Evolutionary conservation across 176 grass and related monocot genomes (phyloP).

Genomic region (Aegilops bicornis): DNA sequence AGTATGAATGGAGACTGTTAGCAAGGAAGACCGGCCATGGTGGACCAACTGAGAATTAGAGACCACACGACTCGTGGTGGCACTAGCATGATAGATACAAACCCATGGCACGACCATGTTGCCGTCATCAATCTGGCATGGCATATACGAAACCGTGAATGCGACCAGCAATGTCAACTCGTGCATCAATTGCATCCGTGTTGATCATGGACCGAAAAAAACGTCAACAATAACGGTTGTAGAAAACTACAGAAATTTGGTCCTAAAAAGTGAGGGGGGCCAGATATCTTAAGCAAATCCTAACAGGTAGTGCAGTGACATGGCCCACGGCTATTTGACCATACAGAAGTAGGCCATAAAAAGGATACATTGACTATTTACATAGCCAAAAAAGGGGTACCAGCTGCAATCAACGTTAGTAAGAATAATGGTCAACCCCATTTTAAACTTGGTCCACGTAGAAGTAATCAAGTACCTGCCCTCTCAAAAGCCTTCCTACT

Average conservation of each 20-base stretch:
- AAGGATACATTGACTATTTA: background rate
- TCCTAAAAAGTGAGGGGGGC: background rate
- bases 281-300: background rate
- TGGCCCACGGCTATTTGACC: background rate
- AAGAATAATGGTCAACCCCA: background rate
- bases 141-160: background rate
- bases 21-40: background rate
- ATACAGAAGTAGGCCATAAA: background rate
- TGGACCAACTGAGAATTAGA: background rate
- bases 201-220: background rate
- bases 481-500: conserved; percentile 94
- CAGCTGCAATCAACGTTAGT: background rate
- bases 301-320: background rate
- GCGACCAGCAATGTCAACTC: background rate
- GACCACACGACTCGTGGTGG: background rate
- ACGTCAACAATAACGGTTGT: background rate
- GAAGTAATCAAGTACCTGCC: conserved; percentile 53
- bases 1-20: background rate
- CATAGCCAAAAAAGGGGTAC: background rate
- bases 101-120: background rate
- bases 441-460: background rate
- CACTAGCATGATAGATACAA: background rate
- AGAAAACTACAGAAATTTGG: background rate
- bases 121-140: background rate
- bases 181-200: background rate